Conservation (phyloP, 2,329 filamentous ascomycete genomes). For the Aspergillus carbonarius region DNA sequence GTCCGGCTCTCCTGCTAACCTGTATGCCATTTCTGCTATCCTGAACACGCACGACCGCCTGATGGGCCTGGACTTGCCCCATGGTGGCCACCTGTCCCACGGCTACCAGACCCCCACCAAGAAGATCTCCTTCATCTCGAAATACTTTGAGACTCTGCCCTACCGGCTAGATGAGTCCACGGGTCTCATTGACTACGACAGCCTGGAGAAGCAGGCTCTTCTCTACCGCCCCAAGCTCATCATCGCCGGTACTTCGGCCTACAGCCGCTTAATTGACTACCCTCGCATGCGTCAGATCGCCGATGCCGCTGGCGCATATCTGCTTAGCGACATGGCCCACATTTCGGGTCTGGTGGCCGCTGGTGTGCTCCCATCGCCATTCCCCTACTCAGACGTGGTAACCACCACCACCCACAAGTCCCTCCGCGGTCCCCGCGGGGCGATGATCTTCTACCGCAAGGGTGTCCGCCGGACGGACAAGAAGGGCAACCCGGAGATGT, state of each 20-base stretch:
- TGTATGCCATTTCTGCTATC: slow-evolving; percentile 89
- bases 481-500: slow-evolving; percentile 83
- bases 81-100: slow-evolving; percentile 92
- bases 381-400: slow-evolving; percentile 89
- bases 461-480: slow-evolving; percentile 90
- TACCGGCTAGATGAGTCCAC: slow-evolving; percentile 78
- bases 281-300: slow-evolving; percentile 93
- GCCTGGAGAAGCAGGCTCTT: slow-evolving; percentile 81
- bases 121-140: slow-evolving; percentile 97
- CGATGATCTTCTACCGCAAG: slow-evolving; percentile 99
- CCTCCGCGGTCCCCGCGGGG: slow-evolving; percentile 91
- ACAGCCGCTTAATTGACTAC: slow-evolving; percentile 98
- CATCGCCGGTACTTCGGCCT: slow-evolving; percentile 93
- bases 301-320: slow-evolving; percentile 88
- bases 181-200: slow-evolving; percentile 95
- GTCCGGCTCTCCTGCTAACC: slow-evolving; percentile 73
- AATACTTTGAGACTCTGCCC: slow-evolving; percentile 98
- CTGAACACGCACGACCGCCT: slow-evolving; percentile 93
- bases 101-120: slow-evolving; percentile 94
- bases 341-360: slow-evolving; percentile 95
- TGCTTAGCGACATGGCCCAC: slow-evolving; percentile 97
- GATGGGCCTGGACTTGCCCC: slow-evolving; percentile 94
- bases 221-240: slow-evolving; percentile 96
- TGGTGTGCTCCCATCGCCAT: slow-evolving; percentile 89
- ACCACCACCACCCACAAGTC: slow-evolving; percentile 99